Evolutionary conservation across 2,329 filamentous ascomycete genomes (phyloP), one percentile per base, ranked within the genome.

Genomic region (Trichoderma breve): DNA sequence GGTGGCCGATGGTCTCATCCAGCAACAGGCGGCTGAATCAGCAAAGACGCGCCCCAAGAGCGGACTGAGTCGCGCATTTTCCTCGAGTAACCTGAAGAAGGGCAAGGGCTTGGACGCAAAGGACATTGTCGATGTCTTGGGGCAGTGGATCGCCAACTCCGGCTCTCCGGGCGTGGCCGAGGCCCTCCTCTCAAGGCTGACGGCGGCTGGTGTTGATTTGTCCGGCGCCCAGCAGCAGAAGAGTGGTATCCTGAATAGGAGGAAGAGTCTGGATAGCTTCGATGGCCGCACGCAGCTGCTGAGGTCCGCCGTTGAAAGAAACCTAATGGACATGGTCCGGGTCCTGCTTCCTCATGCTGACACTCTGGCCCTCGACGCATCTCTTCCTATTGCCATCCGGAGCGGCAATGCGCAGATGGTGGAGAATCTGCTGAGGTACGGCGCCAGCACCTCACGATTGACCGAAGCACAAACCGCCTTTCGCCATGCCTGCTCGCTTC

Each of bases 81-180:
- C 81, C 1, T 81, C 81, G 0, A 75, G 75, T 64, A 82, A 80
- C 61, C 74, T 82, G 53, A 84, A 82, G 73, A 85, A 83, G 73
- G 85, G 81, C 74, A 88, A 88, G 76, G 77, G 81, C 55, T 88
- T 85, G 84, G 85, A 88, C 32, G 82, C 86, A 12, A 83, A 82
- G 57, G 84, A 89, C 73, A 83, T 89, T 24, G 85, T 88, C 64
- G 84, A 85, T 63, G 84, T 84, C 15, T 81, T 90, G 67, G 80
- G 84, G 61, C 79, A 81, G 55, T 86, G 87, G 75, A 82, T 89
- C 71, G 78, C 81, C 43, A 85, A 83, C 61, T 79, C 79, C 18
- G 87, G 87, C 14, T 83, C 86, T 0, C 83, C 87, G 0, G 87
- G 85, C 9, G 84, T 89, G 5, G 87, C 86, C n/a, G 86, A 89